Evolutionary conservation across 1,139 yeast species (phyloP).

Genomic region (Saccharomyces uvarum): DNA sequence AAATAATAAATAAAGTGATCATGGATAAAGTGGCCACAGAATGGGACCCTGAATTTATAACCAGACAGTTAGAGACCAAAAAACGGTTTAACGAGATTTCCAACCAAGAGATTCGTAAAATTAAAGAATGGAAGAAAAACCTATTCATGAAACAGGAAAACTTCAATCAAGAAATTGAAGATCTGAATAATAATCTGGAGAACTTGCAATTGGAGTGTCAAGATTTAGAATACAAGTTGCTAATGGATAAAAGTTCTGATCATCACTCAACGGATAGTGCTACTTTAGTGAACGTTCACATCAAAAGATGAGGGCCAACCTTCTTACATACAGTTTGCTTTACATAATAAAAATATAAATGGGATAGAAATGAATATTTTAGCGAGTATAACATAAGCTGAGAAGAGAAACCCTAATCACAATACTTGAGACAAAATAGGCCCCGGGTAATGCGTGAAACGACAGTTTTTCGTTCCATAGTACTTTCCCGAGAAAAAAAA

Average conservation of each 20-base stretch:
- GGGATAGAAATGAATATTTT: not conserved
- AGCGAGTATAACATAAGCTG: not conserved
- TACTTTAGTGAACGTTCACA: conserved; percentile 3
- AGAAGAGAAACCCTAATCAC: not conserved
- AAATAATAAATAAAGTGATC: conserved; percentile 33
- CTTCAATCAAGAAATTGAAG: conserved; percentile 51
- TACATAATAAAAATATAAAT: not conserved
- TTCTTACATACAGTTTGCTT: not conserved
- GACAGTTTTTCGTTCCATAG: not conserved
- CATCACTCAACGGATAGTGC: conserved; percentile 3
- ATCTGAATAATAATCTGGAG: conserved; percentile 35
- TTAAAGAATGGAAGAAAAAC: conserved; percentile 58
- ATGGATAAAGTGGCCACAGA: conserved; percentile 39
- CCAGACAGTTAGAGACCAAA: conserved; percentile 41
- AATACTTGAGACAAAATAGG: not conserved
- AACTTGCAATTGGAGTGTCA: conserved; percentile 37
- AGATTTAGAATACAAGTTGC: conserved; percentile 14
- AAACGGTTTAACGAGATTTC: conserved; percentile 44
- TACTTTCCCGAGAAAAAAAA: not conserved
- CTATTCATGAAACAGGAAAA: conserved; percentile 48
- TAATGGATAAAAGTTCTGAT: not conserved
- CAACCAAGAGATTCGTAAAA: conserved; percentile 48
- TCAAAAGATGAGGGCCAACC: not conserved
- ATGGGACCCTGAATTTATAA: conserved; percentile 43
- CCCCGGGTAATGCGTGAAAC: not conserved